Conservation (phyloP, 1,284 basidiomycete species). For the Sanghuangporus baumii region DNA sequence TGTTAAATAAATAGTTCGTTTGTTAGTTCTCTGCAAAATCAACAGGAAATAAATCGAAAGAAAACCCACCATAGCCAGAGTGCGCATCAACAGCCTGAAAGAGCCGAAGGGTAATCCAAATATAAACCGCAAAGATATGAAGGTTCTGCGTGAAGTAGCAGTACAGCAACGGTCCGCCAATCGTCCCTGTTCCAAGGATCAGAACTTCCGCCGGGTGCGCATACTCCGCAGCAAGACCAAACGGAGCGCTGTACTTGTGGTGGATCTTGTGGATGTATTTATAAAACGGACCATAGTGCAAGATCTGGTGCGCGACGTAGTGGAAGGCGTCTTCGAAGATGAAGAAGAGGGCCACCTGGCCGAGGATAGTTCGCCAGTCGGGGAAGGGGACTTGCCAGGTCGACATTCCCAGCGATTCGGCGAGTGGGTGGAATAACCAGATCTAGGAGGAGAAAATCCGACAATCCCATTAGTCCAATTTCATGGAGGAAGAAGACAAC, state of each 20-base stretch:
- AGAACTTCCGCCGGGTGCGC: constrained; percentile 93
- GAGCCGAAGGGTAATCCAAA: constrained; percentile 91
- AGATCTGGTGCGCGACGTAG: constrained; percentile 79
- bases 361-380: constrained; percentile 57
- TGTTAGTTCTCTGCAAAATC: no score
- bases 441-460: constrained; percentile 51
- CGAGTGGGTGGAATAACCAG: constrained; percentile 94
- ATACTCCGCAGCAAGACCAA: constrained; percentile 97
- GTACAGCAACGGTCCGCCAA: constrained; percentile 84
- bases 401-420: constrained; percentile 84
- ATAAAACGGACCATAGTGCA: constrained; percentile 91
- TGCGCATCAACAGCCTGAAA: constrained; percentile 99
- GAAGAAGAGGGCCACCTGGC: constrained; percentile 89
- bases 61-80: constrained; percentile 80
- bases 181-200: constrained; percentile 85
- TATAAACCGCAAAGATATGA: constrained; percentile 90
- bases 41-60: background rate
- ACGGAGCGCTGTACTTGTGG: constrained; percentile 96
- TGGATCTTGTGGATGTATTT: constrained; percentile 98
- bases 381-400: constrained; percentile 96
- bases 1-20: constrained; percentile 24
- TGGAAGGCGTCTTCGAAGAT: constrained; percentile 96
- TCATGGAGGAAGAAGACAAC: background rate
- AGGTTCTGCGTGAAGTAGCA: constrained; percentile 68
- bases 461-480: background rate